These are phyloP conservation scores for Cystobasidium ongulense DNA, from an alignment of 768 basidiomycete species.

Conservation along the genomic window DNA sequence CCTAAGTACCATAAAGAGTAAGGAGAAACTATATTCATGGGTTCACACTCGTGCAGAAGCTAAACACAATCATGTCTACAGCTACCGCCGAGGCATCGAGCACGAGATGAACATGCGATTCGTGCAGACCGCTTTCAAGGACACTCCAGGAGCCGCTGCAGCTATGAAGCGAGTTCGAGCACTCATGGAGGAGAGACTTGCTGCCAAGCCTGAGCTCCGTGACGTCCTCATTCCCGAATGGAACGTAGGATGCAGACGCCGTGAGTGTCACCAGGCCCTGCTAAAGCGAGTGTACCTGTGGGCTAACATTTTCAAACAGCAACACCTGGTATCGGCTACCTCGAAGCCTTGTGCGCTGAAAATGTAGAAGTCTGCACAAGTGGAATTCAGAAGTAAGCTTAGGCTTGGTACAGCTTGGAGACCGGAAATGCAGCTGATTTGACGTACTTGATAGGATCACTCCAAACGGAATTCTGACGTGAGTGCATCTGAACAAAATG, in stretches of 20 bases:
- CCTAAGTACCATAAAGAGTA: not conserved
- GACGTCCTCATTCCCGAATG: conserved; percentile 31
- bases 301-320: not conserved
- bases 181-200: conserved; percentile 18
- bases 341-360: conserved; percentile 25
- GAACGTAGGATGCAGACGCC: conserved; percentile 13
- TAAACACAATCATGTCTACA: not conserved
- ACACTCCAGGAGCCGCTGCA: not conserved
- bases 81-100: not conserved
- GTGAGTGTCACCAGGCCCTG: not conserved
- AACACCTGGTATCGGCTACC: conserved; percentile 29
- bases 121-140: conserved; percentile 5
- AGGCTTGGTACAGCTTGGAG: too few relatives aligned
- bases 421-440: too few relatives aligned
- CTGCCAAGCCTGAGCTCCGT: not conserved
- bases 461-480: conserved; percentile 22
- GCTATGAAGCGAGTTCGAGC: not conserved
- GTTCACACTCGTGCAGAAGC: not conserved
- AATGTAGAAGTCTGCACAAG: conserved; percentile 15
- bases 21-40: not conserved
- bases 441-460: not conserved
- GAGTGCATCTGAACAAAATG: not conserved
- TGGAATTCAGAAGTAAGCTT: conserved; percentile 9
- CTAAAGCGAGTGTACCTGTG: not conserved
- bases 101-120: not conserved